These are phyloP conservation scores for Thermomyces lanuginosus DNA, from an alignment of 2,329 filamentous ascomycete genomes.

Conservation along the genomic window DNA sequence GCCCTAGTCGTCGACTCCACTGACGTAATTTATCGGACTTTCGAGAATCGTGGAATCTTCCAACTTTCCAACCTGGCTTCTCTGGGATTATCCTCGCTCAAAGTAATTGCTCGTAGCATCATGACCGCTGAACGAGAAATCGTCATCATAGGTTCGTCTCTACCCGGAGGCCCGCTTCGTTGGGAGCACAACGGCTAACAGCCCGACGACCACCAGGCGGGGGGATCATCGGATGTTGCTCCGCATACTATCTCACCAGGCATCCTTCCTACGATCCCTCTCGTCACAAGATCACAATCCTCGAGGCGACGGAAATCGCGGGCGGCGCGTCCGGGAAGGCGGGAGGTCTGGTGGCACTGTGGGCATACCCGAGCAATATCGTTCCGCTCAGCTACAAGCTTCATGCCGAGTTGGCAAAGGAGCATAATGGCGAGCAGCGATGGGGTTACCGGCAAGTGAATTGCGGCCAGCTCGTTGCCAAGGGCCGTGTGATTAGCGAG, in stretches of 20 bases:
- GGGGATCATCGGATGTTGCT: conserved; percentile 82
- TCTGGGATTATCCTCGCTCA: conserved; percentile 7
- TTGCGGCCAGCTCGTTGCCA: conserved; percentile 50
- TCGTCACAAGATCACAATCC: conserved; percentile 62
- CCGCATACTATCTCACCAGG: conserved; percentile 78
- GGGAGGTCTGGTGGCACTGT: conserved; percentile 73
- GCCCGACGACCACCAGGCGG: conserved; percentile 42
- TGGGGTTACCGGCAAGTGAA: conserved; percentile 78
- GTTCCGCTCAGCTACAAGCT: conserved; percentile 74
- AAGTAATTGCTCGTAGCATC: conserved; percentile 10
- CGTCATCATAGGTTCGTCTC: conserved; percentile 22
- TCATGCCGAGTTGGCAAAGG: conserved; percentile 66
- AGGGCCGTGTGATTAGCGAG: conserved; percentile 26
- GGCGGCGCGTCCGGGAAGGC: conserved; percentile 91
- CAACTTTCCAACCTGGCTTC: conserved; percentile 11
- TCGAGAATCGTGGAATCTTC: too few relatives aligned
- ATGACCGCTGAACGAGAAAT: conserved; percentile 24
- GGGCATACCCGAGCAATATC: conserved; percentile 75
- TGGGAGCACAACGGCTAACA: conserved; percentile 5
- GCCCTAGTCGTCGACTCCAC: too few relatives aligned
- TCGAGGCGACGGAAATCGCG: conserved; percentile 74
- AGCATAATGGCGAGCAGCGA: conserved; percentile 58
- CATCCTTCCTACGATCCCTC: conserved; percentile 64
- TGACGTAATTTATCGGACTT: too few relatives aligned
- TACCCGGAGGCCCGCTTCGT: conserved; percentile 11